Percentiles rank a stretch among this genome's conserved stretches.
Evolutionary conservation across 805 yeast species (phyloP).

Genomic region (Candida mattraensis): DNA sequence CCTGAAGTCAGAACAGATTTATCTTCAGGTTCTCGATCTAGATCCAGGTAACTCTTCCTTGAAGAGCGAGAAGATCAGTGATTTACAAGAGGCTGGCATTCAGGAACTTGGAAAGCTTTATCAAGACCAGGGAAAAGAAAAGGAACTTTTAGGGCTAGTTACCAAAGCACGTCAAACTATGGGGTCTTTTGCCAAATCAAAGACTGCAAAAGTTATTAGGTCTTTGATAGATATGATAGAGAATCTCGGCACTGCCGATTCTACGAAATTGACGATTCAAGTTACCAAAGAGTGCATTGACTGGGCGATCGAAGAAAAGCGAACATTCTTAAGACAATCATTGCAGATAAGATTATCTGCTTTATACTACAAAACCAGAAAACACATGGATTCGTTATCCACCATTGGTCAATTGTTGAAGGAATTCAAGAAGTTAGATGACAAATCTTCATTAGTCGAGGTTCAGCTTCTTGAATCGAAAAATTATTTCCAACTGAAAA

Average conservation of each 20-base stretch:
- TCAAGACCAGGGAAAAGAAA: conserved; percentile 45
- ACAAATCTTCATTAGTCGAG: conserved; percentile 91
- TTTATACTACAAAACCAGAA: conserved; percentile 62
- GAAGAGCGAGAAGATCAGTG: conserved; percentile 42
- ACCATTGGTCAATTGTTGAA: conserved; percentile 69
- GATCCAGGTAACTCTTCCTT: conserved; percentile 14
- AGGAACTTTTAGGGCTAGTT: conserved; percentile 60
- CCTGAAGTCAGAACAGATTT: conserved; percentile 59
- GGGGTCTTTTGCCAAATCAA: conserved; percentile 80
- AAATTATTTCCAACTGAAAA: conserved; percentile 87
- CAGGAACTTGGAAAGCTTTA: conserved; percentile 75
- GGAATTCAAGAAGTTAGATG: conserved; percentile 93
- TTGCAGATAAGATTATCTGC: conserved; percentile 81
- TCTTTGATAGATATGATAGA: conserved; percentile 78
- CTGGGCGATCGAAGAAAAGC: conserved; percentile 82
- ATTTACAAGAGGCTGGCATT: conserved; percentile 67
- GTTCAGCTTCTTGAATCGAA: conserved; percentile 90
- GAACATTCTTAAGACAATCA: conserved; percentile 86
- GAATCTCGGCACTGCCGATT: conserved; percentile 45
- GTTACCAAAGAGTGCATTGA: conserved; percentile 78
- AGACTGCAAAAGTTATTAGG: conserved; percentile 88
- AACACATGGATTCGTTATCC: conserved; percentile 67
- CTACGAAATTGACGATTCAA: conserved; percentile 67
- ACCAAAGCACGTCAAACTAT: conserved; percentile 68
- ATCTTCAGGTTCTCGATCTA: conserved; percentile 46